Evolutionary conservation across 192 early-diverging fungal genomes (phyloP), one percentile per base, ranked within the genome.

Genomic region (Obelidium mucronatum): DNA sequence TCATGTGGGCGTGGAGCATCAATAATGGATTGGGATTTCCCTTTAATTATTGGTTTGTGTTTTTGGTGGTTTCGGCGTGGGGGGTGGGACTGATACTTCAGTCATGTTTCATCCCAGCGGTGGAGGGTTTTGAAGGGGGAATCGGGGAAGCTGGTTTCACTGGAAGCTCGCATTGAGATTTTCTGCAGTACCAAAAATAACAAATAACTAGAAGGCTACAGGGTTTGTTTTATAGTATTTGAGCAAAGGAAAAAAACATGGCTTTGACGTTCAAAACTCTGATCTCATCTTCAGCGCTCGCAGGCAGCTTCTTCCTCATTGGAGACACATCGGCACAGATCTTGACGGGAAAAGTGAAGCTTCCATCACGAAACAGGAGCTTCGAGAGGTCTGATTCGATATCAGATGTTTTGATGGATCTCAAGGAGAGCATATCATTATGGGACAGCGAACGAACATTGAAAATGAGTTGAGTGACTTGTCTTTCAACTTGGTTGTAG

Each of bases 31-130:
- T 63, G 13, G 39, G 37, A 33, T 78, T 72, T 52, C 77, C 77
- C 19, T 78, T 78, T 59, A 73, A 78, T 73, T 73, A 78, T 55
- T 78, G 69, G 67, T 78, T 78, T 53, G 77, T 78, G 0, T 78
- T 78, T 73, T 8, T 33, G 22, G 35, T 59, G 34, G 15, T 77
- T 17, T 42, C 22, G 24, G 52, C 56, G 33, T 54, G 69, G 51
- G 48, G 33, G 22, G 34, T 54, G 0, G 69, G 51, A 37, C 19
- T 36, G 0, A 17, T 67, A 1, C 6, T 67, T 6, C 5, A 3
- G 33, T 35, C n/a, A 5, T 34, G 17, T 24, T 37, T 39, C 36
- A 8, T 63, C 5, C 11, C n/a, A 8, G 61, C 17, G 30, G 61
- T 5, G 17, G 36, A 63, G 24, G 61, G 28, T 19, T 19, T 6